Base-by-base conservation (phyloP, 2,329 filamentous ascomycete genomes). In the Colletotrichum endophyticum region DNA sequence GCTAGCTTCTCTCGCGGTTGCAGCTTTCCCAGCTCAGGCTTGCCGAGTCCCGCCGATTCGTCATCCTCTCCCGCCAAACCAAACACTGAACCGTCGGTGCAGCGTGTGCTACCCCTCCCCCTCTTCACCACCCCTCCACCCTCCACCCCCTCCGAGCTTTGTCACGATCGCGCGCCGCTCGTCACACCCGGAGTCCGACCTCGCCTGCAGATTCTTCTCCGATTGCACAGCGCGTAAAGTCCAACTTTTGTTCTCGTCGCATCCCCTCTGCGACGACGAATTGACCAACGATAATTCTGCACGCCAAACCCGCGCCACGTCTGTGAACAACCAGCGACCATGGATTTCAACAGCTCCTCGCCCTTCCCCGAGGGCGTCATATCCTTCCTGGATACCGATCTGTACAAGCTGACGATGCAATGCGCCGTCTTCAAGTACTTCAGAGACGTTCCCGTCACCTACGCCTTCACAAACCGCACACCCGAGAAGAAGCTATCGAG, bases 361-460 rank as follows among this genome's bases (percentile, higher is more conserved):
- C 91, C 91, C 73, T 93, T 90, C 78, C 93, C 94, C 6, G 94
- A 95, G 86, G 95, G 95, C 68, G 92, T 96, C 82, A 94, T 93
- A 81, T 96, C 95, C 82, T 94, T 97, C 82, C 89, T 97, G 71
- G 95, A 97, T 82, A 96, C 94, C 19, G 92, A 94, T 80, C 83
- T 99, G 77, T 99, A 98, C 91, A 99, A 99, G 86, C 87, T 99
- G 85, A 99, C 97, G 25, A 99, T 99, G 97, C 97, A 99, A 93
- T 98, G 95, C 83, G 96, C 96, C 77, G 94, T 99, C 79, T 91
- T 98, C 80, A 98, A 98, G 85, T 98, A 96, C 88, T 99, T 98
- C 85, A 94, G 94, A 39, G 90, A 96, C 74, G 88, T 92, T 81
- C 91, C 93, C 61, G 97, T 99, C 75, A 96, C 95, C 4, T 99